Percentiles rank a stretch among this genome's conserved stretches.
Conservation (phyloP, 768 basidiomycete species). For the Kondoa subrosea region DNA sequence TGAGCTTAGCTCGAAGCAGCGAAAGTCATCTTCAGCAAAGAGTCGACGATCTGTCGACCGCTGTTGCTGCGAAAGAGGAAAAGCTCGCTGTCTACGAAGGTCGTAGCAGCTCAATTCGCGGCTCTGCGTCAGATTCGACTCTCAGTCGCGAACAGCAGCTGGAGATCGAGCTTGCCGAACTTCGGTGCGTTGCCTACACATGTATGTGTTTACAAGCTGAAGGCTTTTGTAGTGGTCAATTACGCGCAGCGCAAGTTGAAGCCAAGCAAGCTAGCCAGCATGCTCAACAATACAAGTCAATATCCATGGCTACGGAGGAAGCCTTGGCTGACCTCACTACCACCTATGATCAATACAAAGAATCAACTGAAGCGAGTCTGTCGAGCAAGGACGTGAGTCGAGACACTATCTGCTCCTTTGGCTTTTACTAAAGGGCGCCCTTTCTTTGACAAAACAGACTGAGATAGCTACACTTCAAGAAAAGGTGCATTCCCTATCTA, state of each 20-base stretch:
- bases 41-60: conserved; percentile 44
- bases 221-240: conserved; percentile 40
- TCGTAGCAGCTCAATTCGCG: conserved; percentile 34
- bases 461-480: conserved; percentile 50
- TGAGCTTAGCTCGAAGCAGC: conserved; percentile 24
- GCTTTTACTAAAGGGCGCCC: not conserved
- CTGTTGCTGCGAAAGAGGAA: conserved; percentile 60
- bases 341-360: conserved; percentile 65
- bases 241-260: conserved; percentile 64
- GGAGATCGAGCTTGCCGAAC: conserved; percentile 66
- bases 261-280: conserved; percentile 52
- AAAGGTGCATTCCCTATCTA: conserved; percentile 42
- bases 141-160: conserved; percentile 58
- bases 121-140: conserved; percentile 29
- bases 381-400: conserved; percentile 50
- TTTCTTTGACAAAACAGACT: no score
- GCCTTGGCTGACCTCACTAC: conserved; percentile 52
- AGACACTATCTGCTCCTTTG: not conserved
- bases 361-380: conserved; percentile 52
- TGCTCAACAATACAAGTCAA: conserved; percentile 69
- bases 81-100: conserved; percentile 77
- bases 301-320: conserved; percentile 63
- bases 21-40: conserved; percentile 46
- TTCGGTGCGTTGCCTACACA: conserved; percentile 42
- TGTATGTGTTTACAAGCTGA: not conserved